Evolutionary conservation across 1,284 basidiomycete genomes (phyloP).

Genomic region (Rhodotorula sp.): DNA sequence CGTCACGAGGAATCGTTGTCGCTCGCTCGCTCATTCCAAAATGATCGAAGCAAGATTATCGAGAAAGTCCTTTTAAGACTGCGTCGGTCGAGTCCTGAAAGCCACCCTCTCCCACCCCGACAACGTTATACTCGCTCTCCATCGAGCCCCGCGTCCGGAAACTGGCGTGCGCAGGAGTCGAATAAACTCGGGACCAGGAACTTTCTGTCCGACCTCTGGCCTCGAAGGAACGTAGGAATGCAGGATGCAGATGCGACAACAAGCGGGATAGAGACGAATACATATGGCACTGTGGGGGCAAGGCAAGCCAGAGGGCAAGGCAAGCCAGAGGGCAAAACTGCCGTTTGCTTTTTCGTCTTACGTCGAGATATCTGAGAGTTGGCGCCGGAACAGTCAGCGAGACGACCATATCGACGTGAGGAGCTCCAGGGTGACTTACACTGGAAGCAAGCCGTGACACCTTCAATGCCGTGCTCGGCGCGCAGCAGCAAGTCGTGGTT

Average conservation of each 20-base stretch:
- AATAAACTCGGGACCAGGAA: too few relatives aligned
- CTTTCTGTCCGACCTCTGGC: too few relatives aligned
- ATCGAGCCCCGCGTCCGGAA: too few relatives aligned
- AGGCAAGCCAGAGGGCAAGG: background rate
- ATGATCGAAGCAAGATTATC: too few relatives aligned
- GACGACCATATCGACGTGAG: too few relatives aligned
- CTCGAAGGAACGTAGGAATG: background rate
- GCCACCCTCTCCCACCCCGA: too few relatives aligned
- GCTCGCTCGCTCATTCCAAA: too few relatives aligned
- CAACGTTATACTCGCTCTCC: too few relatives aligned
- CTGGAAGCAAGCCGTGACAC: conserved; percentile 61
- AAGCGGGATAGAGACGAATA: background rate
- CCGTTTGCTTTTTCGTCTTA: background rate
- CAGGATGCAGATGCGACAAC: conserved; percentile 4
- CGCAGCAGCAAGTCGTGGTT: conserved; percentile 95
- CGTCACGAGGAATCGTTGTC: too few relatives aligned
- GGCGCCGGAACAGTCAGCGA: background rate
- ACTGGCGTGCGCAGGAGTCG: background rate
- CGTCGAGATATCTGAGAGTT: conserved; percentile 27
- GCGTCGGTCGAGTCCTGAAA: too few relatives aligned
- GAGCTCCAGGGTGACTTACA: conserved; percentile 2
- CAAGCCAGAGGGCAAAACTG: background rate
- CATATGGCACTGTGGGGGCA: background rate
- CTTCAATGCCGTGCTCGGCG: conserved; percentile 77
- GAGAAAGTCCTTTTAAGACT: too few relatives aligned